Base-by-base conservation (phyloP, 129 eudicot genomes). In the Flaveria robusta region DNA sequence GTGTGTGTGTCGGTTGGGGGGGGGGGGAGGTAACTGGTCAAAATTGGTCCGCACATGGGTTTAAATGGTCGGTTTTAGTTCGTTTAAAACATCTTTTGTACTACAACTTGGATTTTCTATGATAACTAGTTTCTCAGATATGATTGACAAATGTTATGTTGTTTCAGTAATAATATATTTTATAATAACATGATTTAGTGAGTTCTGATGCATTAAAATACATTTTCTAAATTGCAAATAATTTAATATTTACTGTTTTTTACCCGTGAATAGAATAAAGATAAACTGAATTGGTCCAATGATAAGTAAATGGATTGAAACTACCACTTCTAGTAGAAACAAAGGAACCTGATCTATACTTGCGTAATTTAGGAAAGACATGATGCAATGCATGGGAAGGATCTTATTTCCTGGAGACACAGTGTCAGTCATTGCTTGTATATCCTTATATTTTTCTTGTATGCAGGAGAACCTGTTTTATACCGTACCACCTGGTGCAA, bases 381-480 rank as follows among this genome's bases (percentile, higher is more conserved):
- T 34, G 39, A 6, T 34, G 39, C 39, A 34, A 55, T 70, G 75
- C 62, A 54, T 1, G 45, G 2, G 51, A 29, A 77, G 20, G 70
- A 77, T 68, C n/a, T 43, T 55, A 77, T 43, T 26, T 69, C 37
- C 18, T 43, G 24, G 69, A 60, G 71, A 59, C 24, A 42, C 29
- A 26, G 31, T 45, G 26, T 70, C 70, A 23, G 34, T 34, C 56
- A 19, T 70, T 76, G 47, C 72, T 39, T 34, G 29, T 19, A 23
- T 45, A 31, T 42, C 24, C 18, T 64, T 64, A 54, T 22, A 2
- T 58, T 41, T 65, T 66, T 66, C 66, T 42, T 42, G 37, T 50
- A 74, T 20, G 62, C 92, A 94, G 98, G 97, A 91, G 77, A 87
- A 81, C 67, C 91, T 93, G 78, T 91, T 94, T 77, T 94, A 91